Evolutionary conservation across 495 filamentous ascomycete species (phyloP).

Genomic region (Podospora pseudopauciseta): DNA sequence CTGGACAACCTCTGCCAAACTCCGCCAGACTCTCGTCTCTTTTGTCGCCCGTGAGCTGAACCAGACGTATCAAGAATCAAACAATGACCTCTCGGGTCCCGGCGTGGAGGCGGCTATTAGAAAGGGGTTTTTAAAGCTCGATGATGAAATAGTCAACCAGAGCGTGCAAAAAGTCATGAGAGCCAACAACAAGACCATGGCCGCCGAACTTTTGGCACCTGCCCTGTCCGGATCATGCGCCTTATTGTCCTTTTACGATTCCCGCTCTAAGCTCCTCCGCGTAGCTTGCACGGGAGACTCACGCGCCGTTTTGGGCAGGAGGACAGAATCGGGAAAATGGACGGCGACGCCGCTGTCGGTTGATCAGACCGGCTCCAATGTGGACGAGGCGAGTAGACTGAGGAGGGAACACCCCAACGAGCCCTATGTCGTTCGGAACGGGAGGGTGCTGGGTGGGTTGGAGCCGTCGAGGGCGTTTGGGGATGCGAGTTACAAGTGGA

Average conservation of each 20-base stretch:
- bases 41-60: constrained; percentile 96
- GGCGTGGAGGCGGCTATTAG: constrained; percentile 91
- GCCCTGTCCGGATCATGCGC: constrained; percentile 95
- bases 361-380: constrained; percentile 87
- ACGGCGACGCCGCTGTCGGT: constrained; percentile 81
- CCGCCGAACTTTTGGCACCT: constrained; percentile 86
- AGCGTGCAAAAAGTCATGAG: constrained; percentile 85
- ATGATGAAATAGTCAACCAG: constrained; percentile 88
- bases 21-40: constrained; percentile 85
- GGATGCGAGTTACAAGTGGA: constrained; percentile 97
- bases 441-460: constrained; percentile 84
- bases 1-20: constrained; percentile 96
- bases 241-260: constrained; percentile 94
- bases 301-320: constrained; percentile 83
- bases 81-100: constrained; percentile 55
- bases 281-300: constrained; percentile 96
- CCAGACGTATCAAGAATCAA: constrained; percentile 77
- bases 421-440: constrained; percentile 75
- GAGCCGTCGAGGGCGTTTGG: constrained; percentile 94
- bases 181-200: constrained; percentile 77
- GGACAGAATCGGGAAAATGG: constrained; percentile 80
- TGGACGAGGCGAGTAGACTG: constrained; percentile 75
- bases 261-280: constrained; percentile 71
- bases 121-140: constrained; percentile 78
- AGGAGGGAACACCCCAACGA: constrained; percentile 85